Base-by-base conservation (phyloP, 495 filamentous ascomycete genomes). In the Jackrogersella minutella region DNA sequence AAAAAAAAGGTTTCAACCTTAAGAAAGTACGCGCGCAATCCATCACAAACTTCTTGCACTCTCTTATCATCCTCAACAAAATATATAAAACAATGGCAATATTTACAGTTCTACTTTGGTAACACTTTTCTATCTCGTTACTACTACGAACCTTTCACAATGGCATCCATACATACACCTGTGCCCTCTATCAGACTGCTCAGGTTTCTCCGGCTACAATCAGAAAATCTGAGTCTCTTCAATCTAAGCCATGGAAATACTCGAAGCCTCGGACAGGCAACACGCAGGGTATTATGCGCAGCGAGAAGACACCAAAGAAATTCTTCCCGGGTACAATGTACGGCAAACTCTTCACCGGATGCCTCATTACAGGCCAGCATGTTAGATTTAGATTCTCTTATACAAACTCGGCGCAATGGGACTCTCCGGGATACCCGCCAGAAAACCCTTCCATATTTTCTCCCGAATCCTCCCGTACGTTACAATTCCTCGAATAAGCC, bases 181-280 rank as follows among this genome's bases (percentile, higher is more conserved):
- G 83, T 80, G 40, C 88, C 89, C 19, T 91, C 88, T 31, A 73
- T 80, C 40, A 78, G 80, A 30, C 78, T 90, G 7, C 78, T 91
- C 60, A 84, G 82, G 33, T 91, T 87, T 59, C 78, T 91, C 36
- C 83, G 83, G 50, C 80, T 79, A 31, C 88, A 90, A 73, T 82
- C 85, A 21, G 84, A 87, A 53, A 77, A 77, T 44, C 53, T 78
- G 11, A 79, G 74, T 56, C 83, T 83, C 65, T 83, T 86, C 76
- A 80, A 72, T 24, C 69, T 77, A 10, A 81, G 78, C 64, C 72
- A 80, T 56, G 76, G 74, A 56, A 39, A 58, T 55, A 74, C 63
- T 54, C 58, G 49, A 64, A 68, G 49, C 31, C 33, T 61, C 39
- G 69, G 61, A 54, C 75, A 53, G 9, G 40, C 44, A 9, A 21